Conservation (phyloP, 2,329 filamentous ascomycete species). For the Claviceps sp. region DNA sequence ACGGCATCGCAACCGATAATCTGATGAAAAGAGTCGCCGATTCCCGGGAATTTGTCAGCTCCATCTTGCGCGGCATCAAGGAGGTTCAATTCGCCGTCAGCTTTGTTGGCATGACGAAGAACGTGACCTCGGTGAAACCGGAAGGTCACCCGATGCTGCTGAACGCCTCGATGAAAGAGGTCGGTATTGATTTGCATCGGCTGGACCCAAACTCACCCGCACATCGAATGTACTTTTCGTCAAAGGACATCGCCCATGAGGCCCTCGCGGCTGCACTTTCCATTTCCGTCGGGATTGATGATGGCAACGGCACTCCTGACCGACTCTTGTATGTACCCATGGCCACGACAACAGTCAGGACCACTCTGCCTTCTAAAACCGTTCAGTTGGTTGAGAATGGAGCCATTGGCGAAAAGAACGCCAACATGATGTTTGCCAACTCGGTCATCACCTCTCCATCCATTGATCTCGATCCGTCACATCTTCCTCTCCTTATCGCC, state of each 20-base stretch:
- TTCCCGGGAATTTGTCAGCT: slow-evolving; percentile 83
- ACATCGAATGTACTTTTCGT: slow-evolving; percentile 96
- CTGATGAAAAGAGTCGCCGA: slow-evolving; percentile 78
- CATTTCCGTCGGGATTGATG: slow-evolving; percentile 81
- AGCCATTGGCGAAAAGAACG: slow-evolving; percentile 70
- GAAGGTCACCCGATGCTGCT: slow-evolving; percentile 61
- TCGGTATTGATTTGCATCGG: slow-evolving; percentile 83
- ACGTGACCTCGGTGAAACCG: slow-evolving; percentile 54
- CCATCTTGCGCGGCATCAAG: slow-evolving; percentile 81
- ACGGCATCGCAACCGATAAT: slow-evolving; percentile 51
- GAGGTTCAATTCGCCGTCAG: slow-evolving; percentile 93
- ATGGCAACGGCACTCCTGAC: slow-evolving; percentile 75
- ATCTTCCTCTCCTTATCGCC: slow-evolving; percentile 73
- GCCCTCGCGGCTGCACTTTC: slow-evolving; percentile 84
- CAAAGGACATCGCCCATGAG: slow-evolving; percentile 87
- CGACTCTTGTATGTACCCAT: slow-evolving; percentile 89
- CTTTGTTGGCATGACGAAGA: slow-evolving; percentile 76
- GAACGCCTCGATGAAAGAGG: slow-evolving; percentile 89
- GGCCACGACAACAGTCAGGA: slow-evolving; percentile 90
- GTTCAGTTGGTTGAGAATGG: slow-evolving; percentile 65
- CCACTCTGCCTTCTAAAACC: slow-evolving; percentile 87
- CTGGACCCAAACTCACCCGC: slow-evolving; percentile 86
- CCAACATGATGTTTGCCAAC: slow-evolving; percentile 93
- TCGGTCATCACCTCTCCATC: slow-evolving; percentile 93
- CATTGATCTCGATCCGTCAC: slow-evolving; percentile 80